phyloP scores from a whole-genome alignment of 2,329 filamentous ascomycete species.

The Corynespora cassiicola region DNA sequence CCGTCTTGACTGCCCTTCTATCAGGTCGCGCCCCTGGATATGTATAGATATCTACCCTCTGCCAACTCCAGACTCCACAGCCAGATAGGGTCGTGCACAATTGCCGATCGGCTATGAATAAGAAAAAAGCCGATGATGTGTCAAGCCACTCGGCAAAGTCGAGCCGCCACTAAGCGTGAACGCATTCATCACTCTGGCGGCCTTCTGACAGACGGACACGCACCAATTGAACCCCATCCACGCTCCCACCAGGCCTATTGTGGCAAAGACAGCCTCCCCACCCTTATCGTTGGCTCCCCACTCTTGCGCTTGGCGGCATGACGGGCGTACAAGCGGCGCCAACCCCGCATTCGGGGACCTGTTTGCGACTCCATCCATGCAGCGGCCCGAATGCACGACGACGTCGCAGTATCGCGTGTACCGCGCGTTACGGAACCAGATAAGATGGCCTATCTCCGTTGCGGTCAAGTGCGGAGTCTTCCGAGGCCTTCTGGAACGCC shows the following conservation, averaged over 20 bases:
- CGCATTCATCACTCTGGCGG: not conserved
- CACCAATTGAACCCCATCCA: not conserved
- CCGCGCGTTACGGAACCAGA: too few relatives aligned
- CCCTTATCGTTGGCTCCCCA: constrained; percentile 13
- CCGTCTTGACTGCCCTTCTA: too few relatives aligned
- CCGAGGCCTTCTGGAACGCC: too few relatives aligned
- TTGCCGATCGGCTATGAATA: too few relatives aligned
- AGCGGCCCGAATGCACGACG: not conserved
- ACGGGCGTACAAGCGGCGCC: constrained; percentile 1
- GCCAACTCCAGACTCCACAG: too few relatives aligned
- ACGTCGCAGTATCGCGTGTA: too few relatives aligned
- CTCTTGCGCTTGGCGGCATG: constrained; percentile 2
- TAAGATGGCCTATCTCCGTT: constrained; percentile 15
- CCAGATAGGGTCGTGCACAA: too few relatives aligned
- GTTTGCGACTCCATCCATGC: too few relatives aligned
- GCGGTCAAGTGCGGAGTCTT: not conserved
- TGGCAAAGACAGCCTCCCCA: constrained; percentile 8
- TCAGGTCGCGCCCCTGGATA: too few relatives aligned
- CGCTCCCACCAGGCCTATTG: constrained; percentile 2
- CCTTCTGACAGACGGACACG: too few relatives aligned
- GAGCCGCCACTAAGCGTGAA: not conserved
- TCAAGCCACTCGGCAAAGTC: constrained; percentile 1
- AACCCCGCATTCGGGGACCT: constrained; percentile 15
- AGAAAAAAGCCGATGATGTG: constrained; percentile 7
- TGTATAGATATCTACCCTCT: too few relatives aligned